phyloP scores from a whole-genome alignment of 1,284 basidiomycete species.

The Fomitopsis schrenkii region DNA sequence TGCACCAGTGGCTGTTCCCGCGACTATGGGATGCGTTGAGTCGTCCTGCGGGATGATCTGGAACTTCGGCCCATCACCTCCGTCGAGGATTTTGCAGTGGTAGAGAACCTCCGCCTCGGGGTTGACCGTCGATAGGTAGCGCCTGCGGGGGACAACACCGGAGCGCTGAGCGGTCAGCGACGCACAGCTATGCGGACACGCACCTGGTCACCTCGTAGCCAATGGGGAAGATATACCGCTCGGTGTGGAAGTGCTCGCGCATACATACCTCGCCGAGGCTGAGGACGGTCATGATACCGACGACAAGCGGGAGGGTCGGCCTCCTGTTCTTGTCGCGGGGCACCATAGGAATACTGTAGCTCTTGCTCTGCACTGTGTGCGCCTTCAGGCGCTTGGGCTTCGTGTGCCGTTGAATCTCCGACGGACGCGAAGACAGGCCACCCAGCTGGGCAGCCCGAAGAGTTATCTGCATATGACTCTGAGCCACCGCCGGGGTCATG shows the following conservation, averaged over 20 bases:
- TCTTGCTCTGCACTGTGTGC: conserved; percentile 72
- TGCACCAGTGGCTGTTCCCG: conserved; percentile 79
- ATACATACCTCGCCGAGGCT: conserved; percentile 69
- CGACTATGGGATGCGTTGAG: conserved; percentile 63
- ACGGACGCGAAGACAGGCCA: conserved; percentile 27
- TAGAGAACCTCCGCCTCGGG: conserved; percentile 65
- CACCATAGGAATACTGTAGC: conserved; percentile 68
- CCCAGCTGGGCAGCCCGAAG: conserved; percentile 18
- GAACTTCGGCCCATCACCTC: conserved; percentile 78
- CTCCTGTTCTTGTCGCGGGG: conserved; percentile 64
- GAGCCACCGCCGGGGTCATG: conserved; percentile 8
- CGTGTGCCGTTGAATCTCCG: conserved; percentile 42
- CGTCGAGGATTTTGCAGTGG: conserved; percentile 77
- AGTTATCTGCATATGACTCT: conserved; percentile 26
- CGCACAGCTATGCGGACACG: conserved; percentile 4
- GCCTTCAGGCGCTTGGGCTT: conserved; percentile 74
- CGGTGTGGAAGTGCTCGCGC: conserved; percentile 79
- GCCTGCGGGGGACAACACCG: conserved; percentile 35
- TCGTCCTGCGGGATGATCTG: conserved; percentile 70
- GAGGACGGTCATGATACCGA: conserved; percentile 79
- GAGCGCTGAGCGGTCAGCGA: conserved; percentile 12
- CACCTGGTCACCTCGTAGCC: conserved; percentile 79
- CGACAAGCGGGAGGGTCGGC: conserved; percentile 69
- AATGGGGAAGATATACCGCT: conserved; percentile 81
- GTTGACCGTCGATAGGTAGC: conserved; percentile 72